Evolutionary conservation across 2,329 filamentous ascomycete species (phyloP).

Genomic region (Epichloe gansuensis): DNA sequence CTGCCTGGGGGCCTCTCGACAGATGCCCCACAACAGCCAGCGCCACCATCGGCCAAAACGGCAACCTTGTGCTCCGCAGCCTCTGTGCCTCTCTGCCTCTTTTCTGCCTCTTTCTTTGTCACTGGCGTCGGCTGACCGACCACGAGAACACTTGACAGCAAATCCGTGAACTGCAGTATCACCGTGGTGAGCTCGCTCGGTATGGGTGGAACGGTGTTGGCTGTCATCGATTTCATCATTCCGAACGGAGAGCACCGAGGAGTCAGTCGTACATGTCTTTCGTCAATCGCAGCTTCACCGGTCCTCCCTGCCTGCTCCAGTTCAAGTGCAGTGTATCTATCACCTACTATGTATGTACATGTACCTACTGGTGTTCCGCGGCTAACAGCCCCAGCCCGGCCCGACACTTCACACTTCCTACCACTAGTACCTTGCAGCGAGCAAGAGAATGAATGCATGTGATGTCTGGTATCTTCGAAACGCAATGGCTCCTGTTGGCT

Average conservation of each 20-base stretch:
- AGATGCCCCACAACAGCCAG: neutral
- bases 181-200: neutral
- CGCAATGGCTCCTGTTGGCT: no score
- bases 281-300: neutral
- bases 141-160: neutral
- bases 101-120: neutral
- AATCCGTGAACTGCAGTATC: neutral
- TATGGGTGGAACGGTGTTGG: neutral
- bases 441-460: neutral
- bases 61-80: neutral
- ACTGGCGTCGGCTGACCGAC: neutral
- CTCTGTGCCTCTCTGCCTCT: neutral
- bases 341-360: no score
- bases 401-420: neutral
- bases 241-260: neutral
- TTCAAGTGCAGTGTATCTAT: neutral
- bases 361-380: neutral
- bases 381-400: neutral
- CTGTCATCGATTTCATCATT: neutral
- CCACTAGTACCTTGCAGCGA: neutral
- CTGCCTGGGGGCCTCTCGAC: neutral
- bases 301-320: neutral
- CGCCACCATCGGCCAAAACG: conserved; percentile 5
- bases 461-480: no score
- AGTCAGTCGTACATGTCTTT: neutral